These are phyloP conservation scores for Haplosporangium sp. DNA, from an alignment of 371 early-diverging fungal species.

Conservation along the genomic window DNA sequence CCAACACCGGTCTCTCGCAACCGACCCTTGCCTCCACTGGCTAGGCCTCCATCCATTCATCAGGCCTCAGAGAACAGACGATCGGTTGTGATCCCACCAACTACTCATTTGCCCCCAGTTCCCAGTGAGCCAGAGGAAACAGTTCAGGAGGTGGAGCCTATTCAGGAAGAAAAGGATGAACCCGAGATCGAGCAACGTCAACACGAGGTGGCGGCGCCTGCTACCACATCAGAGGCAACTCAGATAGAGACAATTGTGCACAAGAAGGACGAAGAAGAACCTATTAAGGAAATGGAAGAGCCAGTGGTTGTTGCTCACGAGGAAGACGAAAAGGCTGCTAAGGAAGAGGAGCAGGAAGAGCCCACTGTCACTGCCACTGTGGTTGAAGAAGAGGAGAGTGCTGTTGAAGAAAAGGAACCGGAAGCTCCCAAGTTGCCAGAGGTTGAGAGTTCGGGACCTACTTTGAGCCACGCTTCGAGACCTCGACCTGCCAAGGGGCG, in stretches of 20 bases:
- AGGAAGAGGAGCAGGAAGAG: slow-evolving; percentile 4
- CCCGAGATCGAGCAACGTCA: slow-evolving; percentile 5
- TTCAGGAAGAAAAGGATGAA: slow-evolving; percentile 23
- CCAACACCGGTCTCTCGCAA: slow-evolving; percentile 35
- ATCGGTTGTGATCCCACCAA: slow-evolving; percentile 21
- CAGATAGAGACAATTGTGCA: slow-evolving; percentile 9
- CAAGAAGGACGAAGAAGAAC: neutral
- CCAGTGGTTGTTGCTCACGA: slow-evolving; percentile 1
- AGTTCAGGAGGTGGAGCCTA: slow-evolving; percentile 4
- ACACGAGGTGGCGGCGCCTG: slow-evolving; percentile 6
- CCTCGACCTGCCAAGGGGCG: slow-evolving; percentile 55
- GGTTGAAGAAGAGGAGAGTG: slow-evolving; percentile 14
- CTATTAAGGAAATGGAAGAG: slow-evolving; percentile 10
- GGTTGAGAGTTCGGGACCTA: slow-evolving; percentile 46
- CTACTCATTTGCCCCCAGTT: slow-evolving; percentile 33
- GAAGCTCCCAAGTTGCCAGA: slow-evolving; percentile 50
- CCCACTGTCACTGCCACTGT: slow-evolving; percentile 1
- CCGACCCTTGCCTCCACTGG: slow-evolving; percentile 48
- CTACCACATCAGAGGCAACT: slow-evolving; percentile 6
- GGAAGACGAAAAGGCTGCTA: slow-evolving; percentile 6
- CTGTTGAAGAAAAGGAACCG: slow-evolving; percentile 29
- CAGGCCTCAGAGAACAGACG: slow-evolving; percentile 32
- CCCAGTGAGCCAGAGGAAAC: slow-evolving; percentile 37
- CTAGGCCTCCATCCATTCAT: slow-evolving; percentile 56
- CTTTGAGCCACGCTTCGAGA: slow-evolving; percentile 40